Evolutionary conservation across 2,329 filamentous ascomycete species (phyloP).

Genomic region (Verticillium nubilum): DNA sequence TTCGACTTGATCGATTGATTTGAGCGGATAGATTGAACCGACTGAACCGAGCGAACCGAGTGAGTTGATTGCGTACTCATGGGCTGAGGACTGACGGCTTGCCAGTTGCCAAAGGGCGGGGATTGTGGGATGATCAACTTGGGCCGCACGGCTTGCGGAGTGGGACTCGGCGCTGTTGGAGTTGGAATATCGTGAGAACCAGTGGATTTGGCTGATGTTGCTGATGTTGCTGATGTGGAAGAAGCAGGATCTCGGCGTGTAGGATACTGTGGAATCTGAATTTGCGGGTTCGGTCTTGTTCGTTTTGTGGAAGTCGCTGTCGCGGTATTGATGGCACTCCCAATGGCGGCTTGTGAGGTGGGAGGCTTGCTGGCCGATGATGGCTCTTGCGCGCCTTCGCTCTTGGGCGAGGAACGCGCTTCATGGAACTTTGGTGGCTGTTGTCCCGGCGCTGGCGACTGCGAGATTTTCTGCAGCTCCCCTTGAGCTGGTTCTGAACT

Average conservation of each 20-base stretch:
- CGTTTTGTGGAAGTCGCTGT: background rate
- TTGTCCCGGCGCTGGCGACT: background rate
- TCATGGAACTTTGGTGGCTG: background rate
- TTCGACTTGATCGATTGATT: conserved; percentile 1
- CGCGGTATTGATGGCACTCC: background rate
- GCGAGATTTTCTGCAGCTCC: background rate
- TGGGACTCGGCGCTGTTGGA: conserved; percentile 27
- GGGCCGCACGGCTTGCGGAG: conserved; percentile 21
- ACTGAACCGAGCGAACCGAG: background rate
- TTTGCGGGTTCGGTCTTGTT: background rate
- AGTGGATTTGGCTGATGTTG: background rate
- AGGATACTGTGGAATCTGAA: background rate
- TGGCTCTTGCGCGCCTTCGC: conserved; percentile 1
- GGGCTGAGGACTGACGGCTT: background rate
- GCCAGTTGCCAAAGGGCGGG: background rate
- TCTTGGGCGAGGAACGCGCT: conserved; percentile 15
- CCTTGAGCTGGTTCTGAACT: background rate
- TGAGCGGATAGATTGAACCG: background rate
- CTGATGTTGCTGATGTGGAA: background rate
- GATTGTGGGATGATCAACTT: conserved; percentile 21
- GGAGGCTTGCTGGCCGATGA: background rate
- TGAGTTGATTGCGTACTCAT: background rate
- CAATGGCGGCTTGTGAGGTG: background rate
- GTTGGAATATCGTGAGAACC: conserved; percentile 17
- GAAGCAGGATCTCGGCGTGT: background rate